These are phyloP conservation scores for Agaricales sp. DNA, from an alignment of 1,284 basidiomycete genomes.

Conservation along the genomic window DNA sequence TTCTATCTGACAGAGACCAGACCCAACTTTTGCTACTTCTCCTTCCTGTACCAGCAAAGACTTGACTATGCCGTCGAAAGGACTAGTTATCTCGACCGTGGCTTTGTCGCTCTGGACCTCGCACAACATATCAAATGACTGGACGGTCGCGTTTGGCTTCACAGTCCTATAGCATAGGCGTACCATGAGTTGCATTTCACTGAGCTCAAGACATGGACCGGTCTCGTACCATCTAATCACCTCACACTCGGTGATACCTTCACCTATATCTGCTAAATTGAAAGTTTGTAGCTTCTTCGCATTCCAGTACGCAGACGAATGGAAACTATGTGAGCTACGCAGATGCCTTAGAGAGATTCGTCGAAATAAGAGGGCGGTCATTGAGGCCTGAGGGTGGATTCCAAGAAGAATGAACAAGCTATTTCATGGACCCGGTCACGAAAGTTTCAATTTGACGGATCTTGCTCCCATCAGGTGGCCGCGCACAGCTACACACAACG, in stretches of 20 bases:
- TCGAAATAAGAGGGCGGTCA: neutral
- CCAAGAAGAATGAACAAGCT: too few relatives aligned
- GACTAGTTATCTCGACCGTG: conserved; percentile 88
- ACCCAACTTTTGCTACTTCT: conserved; percentile 81
- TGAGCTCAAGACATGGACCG: neutral
- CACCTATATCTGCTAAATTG: conserved; percentile 92
- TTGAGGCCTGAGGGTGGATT: too few relatives aligned
- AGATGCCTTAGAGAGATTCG: neutral
- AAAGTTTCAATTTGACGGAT: too few relatives aligned
- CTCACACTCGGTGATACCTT: conserved; percentile 87
- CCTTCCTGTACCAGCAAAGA: conserved; percentile 74
- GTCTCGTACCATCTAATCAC: conserved; percentile 67
- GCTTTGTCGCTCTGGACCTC: conserved; percentile 96
- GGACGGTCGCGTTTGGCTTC: conserved; percentile 44
- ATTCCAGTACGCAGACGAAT: conserved; percentile 30
- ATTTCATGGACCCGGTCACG: too few relatives aligned
- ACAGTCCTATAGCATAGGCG: conserved; percentile 42
- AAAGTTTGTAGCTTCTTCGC: conserved; percentile 55
- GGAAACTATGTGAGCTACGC: conserved; percentile 24
- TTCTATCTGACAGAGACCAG: conserved; percentile 76
- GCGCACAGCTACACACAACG: too few relatives aligned
- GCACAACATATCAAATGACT: conserved; percentile 80
- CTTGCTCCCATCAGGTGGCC: too few relatives aligned
- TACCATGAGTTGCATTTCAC: conserved; percentile 1
- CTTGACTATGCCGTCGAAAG: conserved; percentile 72